Evolutionary conservation across 2,329 filamentous ascomycete genomes (phyloP).

Genomic region (Fusarium nanum): DNA sequence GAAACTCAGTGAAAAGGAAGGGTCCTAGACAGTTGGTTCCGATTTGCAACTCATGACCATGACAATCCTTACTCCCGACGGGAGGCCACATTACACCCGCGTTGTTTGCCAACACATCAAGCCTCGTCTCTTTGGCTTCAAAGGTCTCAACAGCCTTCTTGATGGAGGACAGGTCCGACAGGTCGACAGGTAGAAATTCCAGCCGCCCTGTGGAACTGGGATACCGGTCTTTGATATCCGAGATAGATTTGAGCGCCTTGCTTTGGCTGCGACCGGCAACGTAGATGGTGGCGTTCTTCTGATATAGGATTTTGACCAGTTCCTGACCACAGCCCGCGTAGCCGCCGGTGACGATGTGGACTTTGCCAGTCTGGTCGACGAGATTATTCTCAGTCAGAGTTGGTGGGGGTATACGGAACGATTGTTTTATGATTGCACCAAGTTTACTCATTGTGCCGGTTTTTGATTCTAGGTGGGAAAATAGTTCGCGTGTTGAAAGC

Average conservation of each 20-base stretch:
- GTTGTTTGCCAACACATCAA: conserved; percentile 59
- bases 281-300: conserved; percentile 63
- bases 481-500: background rate
- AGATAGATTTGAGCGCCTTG: conserved; percentile 58
- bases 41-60: conserved; percentile 56
- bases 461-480: background rate
- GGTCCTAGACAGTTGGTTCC: conserved; percentile 55
- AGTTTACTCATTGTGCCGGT: background rate
- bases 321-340: conserved; percentile 60
- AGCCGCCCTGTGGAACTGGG: conserved; percentile 51
- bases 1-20: conserved; percentile 54
- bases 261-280: conserved; percentile 58
- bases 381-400: background rate
- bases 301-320: conserved; percentile 63
- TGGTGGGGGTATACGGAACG: background rate
- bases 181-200: conserved; percentile 52
- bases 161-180: conserved; percentile 56
- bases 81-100: conserved; percentile 56
- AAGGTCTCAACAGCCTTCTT: conserved; percentile 54
- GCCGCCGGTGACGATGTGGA: conserved; percentile 62
- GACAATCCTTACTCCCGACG: conserved; percentile 51
- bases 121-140: conserved; percentile 49
- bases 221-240: conserved; percentile 51
- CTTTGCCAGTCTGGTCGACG: conserved; percentile 40
- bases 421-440: background rate